Evolutionary conservation across 1,284 basidiomycete species (phyloP).

Genomic region (Trametes sp.): DNA sequence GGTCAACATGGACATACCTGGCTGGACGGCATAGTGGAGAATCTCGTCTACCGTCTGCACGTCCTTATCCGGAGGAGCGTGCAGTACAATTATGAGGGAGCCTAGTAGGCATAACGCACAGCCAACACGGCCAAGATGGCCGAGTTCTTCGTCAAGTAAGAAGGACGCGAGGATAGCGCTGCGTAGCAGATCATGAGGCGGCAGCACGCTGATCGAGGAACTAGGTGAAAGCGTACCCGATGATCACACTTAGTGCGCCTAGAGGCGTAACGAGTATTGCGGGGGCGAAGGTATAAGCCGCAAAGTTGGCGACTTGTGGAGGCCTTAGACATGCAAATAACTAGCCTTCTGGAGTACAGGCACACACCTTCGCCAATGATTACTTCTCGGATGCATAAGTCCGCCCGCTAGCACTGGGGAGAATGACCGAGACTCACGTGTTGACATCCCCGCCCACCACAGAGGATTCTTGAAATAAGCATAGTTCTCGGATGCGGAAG

Average conservation of each 20-base stretch:
- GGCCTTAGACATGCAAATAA: neutral
- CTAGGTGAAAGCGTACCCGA: conserved; percentile 82
- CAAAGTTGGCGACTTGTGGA: conserved; percentile 92
- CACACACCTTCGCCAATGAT: conserved; percentile 85
- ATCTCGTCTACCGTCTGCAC: conserved; percentile 96
- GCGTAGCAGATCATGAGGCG: conserved; percentile 24
- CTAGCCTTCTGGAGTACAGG: neutral
- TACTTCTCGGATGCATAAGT: conserved; percentile 60
- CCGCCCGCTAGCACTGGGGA: conserved; percentile 3
- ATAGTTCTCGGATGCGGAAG: conserved; percentile 77
- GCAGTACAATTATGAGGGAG: conserved; percentile 94
- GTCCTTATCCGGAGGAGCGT: conserved; percentile 96
- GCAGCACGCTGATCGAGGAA: neutral
- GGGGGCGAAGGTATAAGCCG: conserved; percentile 97
- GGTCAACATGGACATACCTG: conserved; percentile 61
- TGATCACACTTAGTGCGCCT: conserved; percentile 96
- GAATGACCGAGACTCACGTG: conserved; percentile 67
- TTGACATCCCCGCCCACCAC: conserved; percentile 98
- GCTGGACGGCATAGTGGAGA: conserved; percentile 87
- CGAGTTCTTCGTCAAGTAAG: conserved; percentile 92
- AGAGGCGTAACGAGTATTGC: conserved; percentile 97
- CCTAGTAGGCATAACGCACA: conserved; percentile 93
- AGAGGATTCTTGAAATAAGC: conserved; percentile 93
- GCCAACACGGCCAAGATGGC: conserved; percentile 91
- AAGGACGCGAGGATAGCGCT: conserved; percentile 95